phyloP scores from a whole-genome alignment of 352 stramenopile genomes.

The Detonula confervacea region DNA sequence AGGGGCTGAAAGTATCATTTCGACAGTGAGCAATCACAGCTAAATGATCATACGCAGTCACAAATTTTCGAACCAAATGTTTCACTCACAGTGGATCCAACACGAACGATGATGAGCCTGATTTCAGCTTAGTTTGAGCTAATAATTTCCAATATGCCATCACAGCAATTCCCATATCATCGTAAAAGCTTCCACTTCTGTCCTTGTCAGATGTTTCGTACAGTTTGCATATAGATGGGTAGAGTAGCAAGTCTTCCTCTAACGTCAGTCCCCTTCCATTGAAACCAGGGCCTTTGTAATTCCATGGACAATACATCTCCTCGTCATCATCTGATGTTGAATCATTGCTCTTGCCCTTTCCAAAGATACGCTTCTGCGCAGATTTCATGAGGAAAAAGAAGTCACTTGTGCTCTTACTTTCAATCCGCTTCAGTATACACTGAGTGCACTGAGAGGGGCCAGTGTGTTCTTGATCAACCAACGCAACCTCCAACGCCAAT shows the following conservation, averaged over 20 bases:
- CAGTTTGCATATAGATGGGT: constrained; percentile 18
- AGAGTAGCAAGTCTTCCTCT: constrained; percentile 36
- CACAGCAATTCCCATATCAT: constrained; percentile 26
- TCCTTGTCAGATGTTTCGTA: constrained; percentile 1
- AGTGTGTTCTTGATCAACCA: constrained; percentile 11
- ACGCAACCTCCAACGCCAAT: constrained; percentile 15
- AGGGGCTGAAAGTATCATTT: constrained; percentile 1
- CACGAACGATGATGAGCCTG: neutral
- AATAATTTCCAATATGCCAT: constrained; percentile 32
- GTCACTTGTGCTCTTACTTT: constrained; percentile 16
- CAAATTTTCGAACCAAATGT: neutral
- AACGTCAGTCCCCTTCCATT: constrained; percentile 13
- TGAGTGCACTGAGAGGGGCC: constrained; percentile 3
- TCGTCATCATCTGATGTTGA: no score
- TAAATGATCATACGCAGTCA: neutral
- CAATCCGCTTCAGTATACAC: constrained; percentile 13
- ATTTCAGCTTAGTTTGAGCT: constrained; percentile 2
- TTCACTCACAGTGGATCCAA: constrained; percentile 17
- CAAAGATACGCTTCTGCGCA: constrained; percentile 1
- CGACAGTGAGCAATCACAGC: no score
- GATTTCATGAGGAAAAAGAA: constrained; percentile 21
- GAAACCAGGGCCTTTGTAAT: neutral
- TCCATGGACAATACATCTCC: constrained; percentile 6
- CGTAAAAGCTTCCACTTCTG: constrained; percentile 6
- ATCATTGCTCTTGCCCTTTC: no score